Percentiles rank a stretch among this genome's conserved stretches.
Conservation (phyloP, 805 yeast genomes). For the Candida cerambycidarum region DNA sequence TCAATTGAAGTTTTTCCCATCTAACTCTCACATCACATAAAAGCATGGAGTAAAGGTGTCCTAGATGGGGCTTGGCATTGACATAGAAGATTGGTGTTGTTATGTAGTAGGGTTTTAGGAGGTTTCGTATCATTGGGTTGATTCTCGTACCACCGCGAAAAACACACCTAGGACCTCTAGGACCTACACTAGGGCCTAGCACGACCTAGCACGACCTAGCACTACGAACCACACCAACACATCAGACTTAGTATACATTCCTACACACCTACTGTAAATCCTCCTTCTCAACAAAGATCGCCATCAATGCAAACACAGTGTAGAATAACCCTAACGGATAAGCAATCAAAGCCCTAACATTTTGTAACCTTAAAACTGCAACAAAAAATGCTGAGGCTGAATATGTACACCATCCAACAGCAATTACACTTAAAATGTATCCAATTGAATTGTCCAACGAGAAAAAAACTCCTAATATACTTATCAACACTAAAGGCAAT, state of each 20-base stretch:
- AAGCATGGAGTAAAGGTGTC: constrained; percentile 87
- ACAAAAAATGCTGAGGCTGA: constrained; percentile 93
- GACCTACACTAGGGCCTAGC: too few species aligned
- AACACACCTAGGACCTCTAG: neutral
- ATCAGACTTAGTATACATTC: neutral
- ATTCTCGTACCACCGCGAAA: neutral
- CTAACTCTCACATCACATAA: constrained; percentile 76
- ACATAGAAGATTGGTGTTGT: constrained; percentile 97
- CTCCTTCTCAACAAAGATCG: constrained; percentile 65
- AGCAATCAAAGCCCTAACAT: constrained; percentile 87
- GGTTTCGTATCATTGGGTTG: too few species aligned
- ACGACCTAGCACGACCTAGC: too few species aligned
- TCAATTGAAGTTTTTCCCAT: constrained; percentile 54
- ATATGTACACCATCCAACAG: constrained; percentile 88
- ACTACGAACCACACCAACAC: too few species aligned
- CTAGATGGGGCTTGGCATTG: constrained; percentile 91
- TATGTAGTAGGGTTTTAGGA: constrained; percentile 7
- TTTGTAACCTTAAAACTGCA: constrained; percentile 74
- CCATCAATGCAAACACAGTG: constrained; percentile 93
- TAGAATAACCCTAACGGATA: constrained; percentile 90
- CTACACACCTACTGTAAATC: neutral
- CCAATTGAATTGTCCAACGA: constrained; percentile 75
- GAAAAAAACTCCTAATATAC: constrained; percentile 66
- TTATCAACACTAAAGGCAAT: constrained; percentile 78
- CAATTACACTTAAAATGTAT: constrained; percentile 61